These are phyloP conservation scores for Auxenochlorella pyrenoidosa DNA, from an alignment of 139 green algal genomes.

Conservation along the genomic window DNA sequence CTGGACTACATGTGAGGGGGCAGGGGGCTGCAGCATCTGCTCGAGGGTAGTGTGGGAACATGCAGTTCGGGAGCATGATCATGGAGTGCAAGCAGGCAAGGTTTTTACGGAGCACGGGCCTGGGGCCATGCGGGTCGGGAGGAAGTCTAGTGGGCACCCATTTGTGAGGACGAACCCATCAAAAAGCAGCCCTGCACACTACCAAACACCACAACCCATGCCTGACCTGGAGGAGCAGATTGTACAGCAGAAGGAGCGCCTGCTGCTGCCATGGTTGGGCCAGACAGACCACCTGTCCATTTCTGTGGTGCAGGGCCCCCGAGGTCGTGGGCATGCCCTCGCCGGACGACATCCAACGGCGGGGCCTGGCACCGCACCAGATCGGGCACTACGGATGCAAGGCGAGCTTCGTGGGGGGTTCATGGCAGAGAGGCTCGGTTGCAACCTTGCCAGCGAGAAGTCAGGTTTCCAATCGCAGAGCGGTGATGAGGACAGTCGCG, in stretches of 20 bases:
- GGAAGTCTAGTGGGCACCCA: no score
- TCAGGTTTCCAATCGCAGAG: no score
- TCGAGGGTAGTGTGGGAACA: no score
- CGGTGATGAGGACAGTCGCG: no score
- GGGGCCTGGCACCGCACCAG: constrained; percentile 10
- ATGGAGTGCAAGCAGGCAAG: no score
- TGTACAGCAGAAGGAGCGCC: background rate
- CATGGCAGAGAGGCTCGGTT: no score
- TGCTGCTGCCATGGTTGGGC: background rate
- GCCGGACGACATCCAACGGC: constrained; percentile 15
- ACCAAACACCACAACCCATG: background rate
- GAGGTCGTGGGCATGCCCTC: constrained; percentile 29
- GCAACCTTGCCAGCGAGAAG: no score
- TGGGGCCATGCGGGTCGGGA: no score
- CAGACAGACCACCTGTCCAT: no score
- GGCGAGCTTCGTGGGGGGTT: background rate
- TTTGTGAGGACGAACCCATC: no score
- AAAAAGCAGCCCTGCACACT: background rate
- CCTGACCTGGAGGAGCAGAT: background rate
- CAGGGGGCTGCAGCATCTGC: background rate
- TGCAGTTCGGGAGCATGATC: no score
- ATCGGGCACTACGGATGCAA: constrained; percentile 33
- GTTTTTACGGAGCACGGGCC: no score
- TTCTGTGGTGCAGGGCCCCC: constrained; percentile 8
- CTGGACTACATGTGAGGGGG: constrained; percentile 42